Base-by-base conservation (phyloP, 2,329 filamentous ascomycete species). In the Aspergillus sp. region DNA sequence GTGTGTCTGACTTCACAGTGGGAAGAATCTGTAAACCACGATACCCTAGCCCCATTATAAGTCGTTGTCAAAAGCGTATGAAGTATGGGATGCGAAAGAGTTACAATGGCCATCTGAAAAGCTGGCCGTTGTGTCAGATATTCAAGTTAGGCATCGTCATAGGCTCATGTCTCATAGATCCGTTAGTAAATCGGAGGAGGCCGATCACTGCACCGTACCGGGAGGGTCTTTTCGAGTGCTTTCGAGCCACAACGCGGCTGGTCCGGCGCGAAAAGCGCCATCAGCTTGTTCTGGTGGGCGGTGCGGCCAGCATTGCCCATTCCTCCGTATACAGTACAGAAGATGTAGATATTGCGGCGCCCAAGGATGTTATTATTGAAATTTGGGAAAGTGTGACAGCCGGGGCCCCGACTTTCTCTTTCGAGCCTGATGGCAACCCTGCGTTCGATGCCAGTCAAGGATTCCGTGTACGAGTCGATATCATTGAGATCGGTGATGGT, bases 381-480 rank as follows among this genome's bases (percentile, higher is more conserved):
- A 48, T 43, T 45, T 52, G 45, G 36, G 4, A 48, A 13, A 36
- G 20, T 19, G 45, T 23, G 34, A 48, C 20, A 13, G 36, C 34
- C 20, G 44, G 34, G 20, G 31, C 45, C 36, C 50, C 23, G 9
- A 52, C 32, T 16, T 52, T 49, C 25, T 17, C 50, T 13, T 48
- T 52, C 16, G 47, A 50, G 32, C 47, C 47, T 23, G 47, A 54
- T 42, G 41, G 47, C 21, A 43, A 50, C n/a, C 29, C 36, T 16
- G 25, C 41, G 19, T 50, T 50, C 47, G 47, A 54, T 25, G 47
- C 21, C 17, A 50, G 40, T 32, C 25, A 50, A 44, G 40, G 29
- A 23, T 46, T 46, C 23, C 44, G 44, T 14, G 44, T 46, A 21
- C 44, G 21, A 10, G 19, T 46, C 11, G 44, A 34, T 31, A 14